phyloP scores from a whole-genome alignment of 805 yeast genomes.

The Zygotorulaspora chibaensis region DNA sequence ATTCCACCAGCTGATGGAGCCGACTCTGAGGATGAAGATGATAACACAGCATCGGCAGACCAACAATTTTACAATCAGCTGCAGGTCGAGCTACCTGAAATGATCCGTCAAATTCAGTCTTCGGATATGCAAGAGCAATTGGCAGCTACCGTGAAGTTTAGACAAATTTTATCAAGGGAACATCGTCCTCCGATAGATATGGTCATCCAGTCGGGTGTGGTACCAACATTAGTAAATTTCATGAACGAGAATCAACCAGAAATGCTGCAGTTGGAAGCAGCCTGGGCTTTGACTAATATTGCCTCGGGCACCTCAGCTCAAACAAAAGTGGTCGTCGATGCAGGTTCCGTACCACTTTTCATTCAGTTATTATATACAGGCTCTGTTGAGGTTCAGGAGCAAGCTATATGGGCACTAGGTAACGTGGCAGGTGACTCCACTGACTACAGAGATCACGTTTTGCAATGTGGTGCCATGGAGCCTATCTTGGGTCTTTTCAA shows the following conservation, averaged over 20 bases:
- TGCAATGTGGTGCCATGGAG: conserved; percentile 79
- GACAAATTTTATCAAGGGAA: conserved; percentile 90
- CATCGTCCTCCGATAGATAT: conserved; percentile 93
- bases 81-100: conserved; percentile 69
- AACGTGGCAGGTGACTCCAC: conserved; percentile 98
- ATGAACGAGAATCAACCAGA: conserved; percentile 75
- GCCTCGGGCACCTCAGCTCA: conserved; percentile 92
- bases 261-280: conserved; percentile 92
- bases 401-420: conserved; percentile 99
- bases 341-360: conserved; percentile 90
- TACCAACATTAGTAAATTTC: conserved; percentile 83
- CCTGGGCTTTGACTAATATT: conserved; percentile 99
- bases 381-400: conserved; percentile 91
- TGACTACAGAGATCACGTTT: conserved; percentile 81
- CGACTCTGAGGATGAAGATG: conserved; percentile 50
- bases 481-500: conserved; percentile 78
- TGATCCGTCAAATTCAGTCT: conserved; percentile 78
- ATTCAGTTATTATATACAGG: conserved; percentile 75
- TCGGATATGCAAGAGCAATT: conserved; percentile 74
- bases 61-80: conserved; percentile 45
- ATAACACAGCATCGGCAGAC: conserved; percentile 36
- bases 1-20: conserved; percentile 43
- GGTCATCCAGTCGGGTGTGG: conserved; percentile 90
- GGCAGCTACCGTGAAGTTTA: conserved; percentile 85
- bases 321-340: conserved; percentile 84